Percentiles rank a stretch among this genome's conserved stretches.
These are phyloP conservation scores for Talaromyces piceae DNA, from an alignment of 2,329 filamentous ascomycete species.

Conservation along the genomic window DNA sequence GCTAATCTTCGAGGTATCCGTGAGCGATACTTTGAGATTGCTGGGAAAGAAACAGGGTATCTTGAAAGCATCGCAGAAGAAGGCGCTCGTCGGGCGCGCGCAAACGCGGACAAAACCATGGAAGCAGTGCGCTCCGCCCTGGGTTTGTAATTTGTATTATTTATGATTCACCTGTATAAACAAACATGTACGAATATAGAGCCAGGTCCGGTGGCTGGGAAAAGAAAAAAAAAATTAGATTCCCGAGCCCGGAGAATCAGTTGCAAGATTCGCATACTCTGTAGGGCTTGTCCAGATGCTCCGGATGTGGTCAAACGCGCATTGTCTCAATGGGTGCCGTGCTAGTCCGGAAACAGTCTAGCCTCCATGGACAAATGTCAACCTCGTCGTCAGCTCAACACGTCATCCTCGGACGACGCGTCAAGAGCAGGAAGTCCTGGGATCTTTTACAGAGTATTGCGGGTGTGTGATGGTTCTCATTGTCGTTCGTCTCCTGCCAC, in stretches of 20 bases:
- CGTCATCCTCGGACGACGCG: not conserved
- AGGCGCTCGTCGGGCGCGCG: slow-evolving; percentile 24
- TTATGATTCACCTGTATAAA: not conserved
- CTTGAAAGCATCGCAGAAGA: slow-evolving; percentile 25
- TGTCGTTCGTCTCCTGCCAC: too few species aligned
- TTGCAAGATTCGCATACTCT: too few species aligned
- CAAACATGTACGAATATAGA: not conserved
- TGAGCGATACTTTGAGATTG: slow-evolving; percentile 26
- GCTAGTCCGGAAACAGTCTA: not conserved
- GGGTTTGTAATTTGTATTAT: slow-evolving; percentile 20
- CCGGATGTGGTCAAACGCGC: too few species aligned
- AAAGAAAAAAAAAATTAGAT: too few species aligned
- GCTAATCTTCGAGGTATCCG: slow-evolving; percentile 25
- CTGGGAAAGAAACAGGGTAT: slow-evolving; percentile 20
- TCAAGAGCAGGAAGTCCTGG: too few species aligned
- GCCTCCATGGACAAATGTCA: not conserved
- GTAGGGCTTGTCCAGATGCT: too few species aligned
- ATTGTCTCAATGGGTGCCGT: not conserved
- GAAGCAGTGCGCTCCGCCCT: slow-evolving; percentile 22
- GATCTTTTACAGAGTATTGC: too few species aligned
- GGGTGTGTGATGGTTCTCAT: too few species aligned
- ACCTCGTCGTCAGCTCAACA: not conserved
- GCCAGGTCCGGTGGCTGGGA: too few species aligned
- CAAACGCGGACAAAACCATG: slow-evolving; percentile 27
- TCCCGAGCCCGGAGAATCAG: too few species aligned